Conservation (phyloP, 768 basidiomycete genomes). For the Podaxis mareebaensis region DNA sequence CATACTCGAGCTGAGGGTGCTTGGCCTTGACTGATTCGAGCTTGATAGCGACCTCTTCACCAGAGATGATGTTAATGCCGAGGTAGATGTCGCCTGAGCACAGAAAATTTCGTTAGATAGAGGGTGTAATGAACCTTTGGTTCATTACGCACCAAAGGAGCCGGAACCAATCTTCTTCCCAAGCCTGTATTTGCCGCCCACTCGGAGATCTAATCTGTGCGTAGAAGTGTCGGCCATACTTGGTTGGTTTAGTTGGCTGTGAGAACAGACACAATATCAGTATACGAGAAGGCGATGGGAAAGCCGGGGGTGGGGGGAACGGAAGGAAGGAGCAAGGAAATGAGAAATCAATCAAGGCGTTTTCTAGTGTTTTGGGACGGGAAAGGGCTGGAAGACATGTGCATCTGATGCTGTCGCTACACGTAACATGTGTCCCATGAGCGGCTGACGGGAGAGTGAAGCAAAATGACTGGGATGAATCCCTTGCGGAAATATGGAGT, state of each 20-base stretch:
- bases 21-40: slow-evolving; percentile 99
- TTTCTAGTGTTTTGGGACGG: slow-evolving; percentile 24
- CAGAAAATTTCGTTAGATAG: slow-evolving; percentile 14
- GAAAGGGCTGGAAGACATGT: slow-evolving; percentile 42
- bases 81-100: slow-evolving; percentile 93
- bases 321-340: slow-evolving; percentile 24
- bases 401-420: slow-evolving; percentile 40
- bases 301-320: slow-evolving; percentile 21
- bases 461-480: slow-evolving; percentile 13
- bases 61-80: slow-evolving; percentile 99
- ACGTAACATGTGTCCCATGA: slow-evolving; percentile 30
- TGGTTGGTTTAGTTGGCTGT: slow-evolving; percentile 20
- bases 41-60: slow-evolving; percentile 99
- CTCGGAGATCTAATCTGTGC: slow-evolving; percentile 80
- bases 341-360: slow-evolving; percentile 27
- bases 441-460: slow-evolving; percentile 27
- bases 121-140: slow-evolving; percentile 8
- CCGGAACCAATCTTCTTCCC: slow-evolving; percentile 99
- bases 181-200: slow-evolving; percentile 94
- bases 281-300: background rate
- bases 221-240: slow-evolving; percentile 73
- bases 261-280: slow-evolving; percentile 18
- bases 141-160: slow-evolving; percentile 78
- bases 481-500: slow-evolving; percentile 5
- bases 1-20: slow-evolving; percentile 99